phyloP scores from a whole-genome alignment of 805 yeast species.

The Ogataea pini region DNA sequence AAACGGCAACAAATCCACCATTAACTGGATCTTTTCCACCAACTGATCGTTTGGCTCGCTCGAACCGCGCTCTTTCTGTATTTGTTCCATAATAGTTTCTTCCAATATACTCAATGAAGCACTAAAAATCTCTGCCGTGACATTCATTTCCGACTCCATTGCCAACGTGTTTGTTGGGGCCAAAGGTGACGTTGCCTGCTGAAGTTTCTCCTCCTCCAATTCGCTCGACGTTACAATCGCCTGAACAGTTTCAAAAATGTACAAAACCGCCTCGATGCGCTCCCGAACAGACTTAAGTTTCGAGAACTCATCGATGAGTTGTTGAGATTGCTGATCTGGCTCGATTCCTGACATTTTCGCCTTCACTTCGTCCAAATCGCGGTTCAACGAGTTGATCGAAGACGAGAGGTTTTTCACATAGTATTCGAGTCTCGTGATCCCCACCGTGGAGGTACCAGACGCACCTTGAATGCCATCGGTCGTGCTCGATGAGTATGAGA shows the following conservation, averaged over 20 bases:
- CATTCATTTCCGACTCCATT: slow-evolving; percentile 10
- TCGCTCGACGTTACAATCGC: slow-evolving; percentile 39
- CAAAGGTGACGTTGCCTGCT: background rate
- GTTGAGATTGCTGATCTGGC: slow-evolving; percentile 12
- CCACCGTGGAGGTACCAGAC: slow-evolving; percentile 25
- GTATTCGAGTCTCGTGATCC: slow-evolving; percentile 63
- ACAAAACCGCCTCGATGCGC: slow-evolving; percentile 47
- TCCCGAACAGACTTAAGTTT: slow-evolving; percentile 46
- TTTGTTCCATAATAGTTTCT: slow-evolving; percentile 45
- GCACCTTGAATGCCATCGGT: background rate
- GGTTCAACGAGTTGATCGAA: slow-evolving; percentile 56
- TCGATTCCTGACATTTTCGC: slow-evolving; percentile 23
- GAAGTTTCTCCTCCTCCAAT: slow-evolving; percentile 17
- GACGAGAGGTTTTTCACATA: slow-evolving; percentile 61
- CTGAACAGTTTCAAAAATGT: slow-evolving; percentile 46
- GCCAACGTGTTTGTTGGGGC: slow-evolving; percentile 15
- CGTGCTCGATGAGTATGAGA: slow-evolving; percentile 43
- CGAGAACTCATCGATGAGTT: slow-evolving; percentile 40
- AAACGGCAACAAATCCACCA: slow-evolving; percentile 51
- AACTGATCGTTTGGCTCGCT: slow-evolving; percentile 37
- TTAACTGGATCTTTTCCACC: slow-evolving; percentile 44
- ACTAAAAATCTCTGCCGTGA: slow-evolving; percentile 31
- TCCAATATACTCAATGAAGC: slow-evolving; percentile 46
- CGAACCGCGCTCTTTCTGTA: slow-evolving; percentile 34
- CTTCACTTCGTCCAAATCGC: slow-evolving; percentile 42